Base-by-base conservation (phyloP, 345 rosid genomes). In the Toxicodendron radicans region DNA sequence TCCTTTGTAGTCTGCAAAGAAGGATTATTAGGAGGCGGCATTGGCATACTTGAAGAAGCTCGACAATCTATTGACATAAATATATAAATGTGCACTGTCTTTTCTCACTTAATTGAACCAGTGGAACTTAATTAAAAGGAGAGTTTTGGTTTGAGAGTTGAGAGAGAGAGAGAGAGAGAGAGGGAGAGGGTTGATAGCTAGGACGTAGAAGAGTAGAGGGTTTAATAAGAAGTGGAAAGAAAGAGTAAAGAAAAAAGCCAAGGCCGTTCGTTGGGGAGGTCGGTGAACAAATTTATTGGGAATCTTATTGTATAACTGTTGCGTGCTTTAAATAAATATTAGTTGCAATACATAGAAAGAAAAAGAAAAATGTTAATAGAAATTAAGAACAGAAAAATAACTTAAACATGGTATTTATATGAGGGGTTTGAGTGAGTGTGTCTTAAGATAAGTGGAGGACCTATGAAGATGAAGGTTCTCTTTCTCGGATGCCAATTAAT, bases 271-370 rank as follows among this genome's bases (percentile, higher is more conserved):
- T 74, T 71, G 73, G 76, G 73, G 73, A 75, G 58, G 65, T 60
- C 71, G 64, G 61, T 65, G 72, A 65, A 66, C 65, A 66, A 60
- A 52, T 58, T 12, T 66, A 46, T 71, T 32, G 70, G 76, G 79
- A 75, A 71, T 75, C 76, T 71, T 7, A 58, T n/a, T 49, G 62
- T 64, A 74, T 69, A 24, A 71, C 84, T 66, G 64, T 74, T 74
- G 81, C 81, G 79, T 74, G 75, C 70, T 43, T 80, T 38, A 38
- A 38, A 38, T 38, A 38, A 27, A 27, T 27, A 27, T n/a, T 32
- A 32, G 35, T 32, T 4, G 3, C 7, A 58, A 2, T 21, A 4
- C 2, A 12, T 4, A 11, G 16, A 27, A 9, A 24, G 18, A 16
- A 14, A 1, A 27, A 21, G 27, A 27, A 10, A 58, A 58, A 10